These are phyloP conservation scores for Jacaranda mimosifolia DNA, from an alignment of 257 asterid species.

Conservation along the genomic window DNA sequence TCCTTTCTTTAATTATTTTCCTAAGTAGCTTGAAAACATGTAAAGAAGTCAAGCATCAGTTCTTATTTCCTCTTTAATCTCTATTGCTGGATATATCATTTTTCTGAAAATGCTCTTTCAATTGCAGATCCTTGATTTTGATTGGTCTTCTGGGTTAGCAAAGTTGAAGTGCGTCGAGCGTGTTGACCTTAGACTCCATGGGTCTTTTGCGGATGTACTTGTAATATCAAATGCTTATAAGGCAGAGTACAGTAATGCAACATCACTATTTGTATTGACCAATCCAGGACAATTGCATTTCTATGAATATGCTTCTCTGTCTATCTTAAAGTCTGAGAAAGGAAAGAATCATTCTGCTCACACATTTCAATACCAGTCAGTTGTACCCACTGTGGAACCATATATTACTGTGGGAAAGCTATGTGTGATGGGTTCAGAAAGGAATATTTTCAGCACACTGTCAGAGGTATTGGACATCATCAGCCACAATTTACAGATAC, in stretches of 20 bases:
- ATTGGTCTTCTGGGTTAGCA: slow-evolving; percentile 92
- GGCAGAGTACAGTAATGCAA: slow-evolving; percentile 47
- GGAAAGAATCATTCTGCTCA: slow-evolving; percentile 61
- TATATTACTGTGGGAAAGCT: slow-evolving; percentile 77
- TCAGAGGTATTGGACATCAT: slow-evolving; percentile 62
- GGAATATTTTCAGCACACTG: slow-evolving; percentile 48
- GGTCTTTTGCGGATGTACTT: slow-evolving; percentile 88
- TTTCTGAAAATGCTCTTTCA: slow-evolving; percentile 32
- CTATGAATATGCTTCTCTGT: slow-evolving; percentile 68
- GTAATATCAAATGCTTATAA: slow-evolving; percentile 57
- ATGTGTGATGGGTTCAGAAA: slow-evolving; percentile 44
- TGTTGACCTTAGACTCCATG: slow-evolving; percentile 86
- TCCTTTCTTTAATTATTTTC: slow-evolving; percentile 1
- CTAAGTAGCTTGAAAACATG: neutral
- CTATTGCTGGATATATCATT: slow-evolving; percentile 35
- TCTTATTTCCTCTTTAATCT: slow-evolving; percentile 2
- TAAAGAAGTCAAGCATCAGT: slow-evolving; percentile 12
- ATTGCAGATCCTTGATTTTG: slow-evolving; percentile 89
- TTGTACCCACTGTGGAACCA: slow-evolving; percentile 86
- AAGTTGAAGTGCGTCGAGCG: slow-evolving; percentile 81
- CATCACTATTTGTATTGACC: slow-evolving; percentile 79
- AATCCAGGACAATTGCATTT: slow-evolving; percentile 88
- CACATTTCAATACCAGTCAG: slow-evolving; percentile 64
- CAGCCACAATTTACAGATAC: slow-evolving; percentile 33
- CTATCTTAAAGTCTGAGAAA: slow-evolving; percentile 65